These are phyloP conservation scores for Paraconiothyrium brasiliense DNA, from an alignment of 2,329 filamentous ascomycete species.

Conservation along the genomic window DNA sequence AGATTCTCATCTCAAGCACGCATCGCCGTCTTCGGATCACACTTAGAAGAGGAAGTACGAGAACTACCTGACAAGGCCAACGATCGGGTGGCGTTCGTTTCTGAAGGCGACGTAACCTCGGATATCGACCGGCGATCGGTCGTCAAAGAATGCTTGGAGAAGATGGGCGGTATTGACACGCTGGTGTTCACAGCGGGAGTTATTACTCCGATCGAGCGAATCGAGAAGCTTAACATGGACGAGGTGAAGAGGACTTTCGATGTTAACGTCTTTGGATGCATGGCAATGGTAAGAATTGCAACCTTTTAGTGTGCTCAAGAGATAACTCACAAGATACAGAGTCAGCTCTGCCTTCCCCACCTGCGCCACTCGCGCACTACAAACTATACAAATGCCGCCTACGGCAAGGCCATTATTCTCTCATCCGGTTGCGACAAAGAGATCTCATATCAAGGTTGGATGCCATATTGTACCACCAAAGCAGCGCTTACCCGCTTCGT, in stretches of 20 bases:
- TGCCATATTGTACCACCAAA: conserved; percentile 37
- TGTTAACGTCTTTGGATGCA: conserved; percentile 38
- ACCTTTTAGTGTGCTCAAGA: not conserved
- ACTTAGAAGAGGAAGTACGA: conserved; percentile 7
- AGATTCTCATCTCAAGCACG: conserved; percentile 10
- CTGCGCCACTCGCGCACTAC: conserved; percentile 26
- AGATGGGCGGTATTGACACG: conserved; percentile 33
- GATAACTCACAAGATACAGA: conserved; percentile 15
- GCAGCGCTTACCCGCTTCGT: conserved; percentile 38
- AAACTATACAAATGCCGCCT: conserved; percentile 28
- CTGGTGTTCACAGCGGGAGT: conserved; percentile 36
- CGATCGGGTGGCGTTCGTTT: conserved; percentile 11
- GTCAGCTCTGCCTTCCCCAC: conserved; percentile 31
- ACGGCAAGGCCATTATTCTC: conserved; percentile 33
- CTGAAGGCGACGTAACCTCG: conserved; percentile 22
- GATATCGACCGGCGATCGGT: conserved; percentile 17
- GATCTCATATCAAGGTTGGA: conserved; percentile 38
- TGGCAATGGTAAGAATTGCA: conserved; percentile 31
- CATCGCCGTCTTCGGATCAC: conserved; percentile 21
- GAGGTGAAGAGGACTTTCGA: conserved; percentile 31
- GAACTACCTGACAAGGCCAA: conserved; percentile 5
- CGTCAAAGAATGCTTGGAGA: conserved; percentile 25
- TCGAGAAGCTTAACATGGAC: conserved; percentile 31
- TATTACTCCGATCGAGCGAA: conserved; percentile 33
- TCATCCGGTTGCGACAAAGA: conserved; percentile 32